Percentiles rank a stretch among this genome's conserved stretches.
phyloP scores from a whole-genome alignment of 2,329 filamentous ascomycete genomes.

The Penicillium sp. region DNA sequence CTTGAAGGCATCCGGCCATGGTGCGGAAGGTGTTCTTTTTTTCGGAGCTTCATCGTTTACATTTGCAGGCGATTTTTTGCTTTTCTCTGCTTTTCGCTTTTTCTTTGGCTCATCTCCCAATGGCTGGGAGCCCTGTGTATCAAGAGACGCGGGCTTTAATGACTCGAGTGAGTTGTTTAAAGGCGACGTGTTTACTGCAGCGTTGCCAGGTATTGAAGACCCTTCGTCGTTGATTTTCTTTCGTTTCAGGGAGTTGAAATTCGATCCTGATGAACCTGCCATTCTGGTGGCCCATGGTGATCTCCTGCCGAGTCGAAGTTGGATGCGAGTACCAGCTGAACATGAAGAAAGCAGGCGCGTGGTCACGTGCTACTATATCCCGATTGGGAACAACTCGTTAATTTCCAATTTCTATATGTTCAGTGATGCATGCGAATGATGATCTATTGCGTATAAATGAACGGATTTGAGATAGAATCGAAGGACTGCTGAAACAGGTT shows the following conservation, averaged over 20 bases:
- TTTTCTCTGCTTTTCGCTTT: slow-evolving; percentile 5
- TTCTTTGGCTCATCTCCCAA: not conserved
- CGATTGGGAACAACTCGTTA: not conserved
- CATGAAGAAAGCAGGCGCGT: slow-evolving; percentile 15
- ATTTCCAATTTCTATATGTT: no score
- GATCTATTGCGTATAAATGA: no score
- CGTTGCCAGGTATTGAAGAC: not conserved
- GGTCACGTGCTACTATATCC: slow-evolving; percentile 24
- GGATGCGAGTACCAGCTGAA: not conserved
- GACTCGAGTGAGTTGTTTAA: slow-evolving; percentile 1
- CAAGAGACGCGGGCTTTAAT: not conserved
- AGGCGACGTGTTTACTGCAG: slow-evolving; percentile 22
- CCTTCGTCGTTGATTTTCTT: slow-evolving; percentile 20
- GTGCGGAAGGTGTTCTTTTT: slow-evolving; percentile 45
- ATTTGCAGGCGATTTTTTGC: slow-evolving; percentile 5
- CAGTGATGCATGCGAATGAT: no score
- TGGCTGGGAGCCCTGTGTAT: not conserved
- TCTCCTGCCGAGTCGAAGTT: not conserved
- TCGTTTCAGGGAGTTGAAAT: slow-evolving; percentile 16
- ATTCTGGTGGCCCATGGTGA: slow-evolving; percentile 31
- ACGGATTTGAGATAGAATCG: no score
- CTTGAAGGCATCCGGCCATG: slow-evolving; percentile 78
- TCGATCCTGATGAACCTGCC: slow-evolving; percentile 16
- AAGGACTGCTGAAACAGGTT: no score
- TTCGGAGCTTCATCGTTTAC: slow-evolving; percentile 16